Evolutionary conservation across 805 yeast genomes (phyloP).

Genomic region (Ogataea siamensis): DNA sequence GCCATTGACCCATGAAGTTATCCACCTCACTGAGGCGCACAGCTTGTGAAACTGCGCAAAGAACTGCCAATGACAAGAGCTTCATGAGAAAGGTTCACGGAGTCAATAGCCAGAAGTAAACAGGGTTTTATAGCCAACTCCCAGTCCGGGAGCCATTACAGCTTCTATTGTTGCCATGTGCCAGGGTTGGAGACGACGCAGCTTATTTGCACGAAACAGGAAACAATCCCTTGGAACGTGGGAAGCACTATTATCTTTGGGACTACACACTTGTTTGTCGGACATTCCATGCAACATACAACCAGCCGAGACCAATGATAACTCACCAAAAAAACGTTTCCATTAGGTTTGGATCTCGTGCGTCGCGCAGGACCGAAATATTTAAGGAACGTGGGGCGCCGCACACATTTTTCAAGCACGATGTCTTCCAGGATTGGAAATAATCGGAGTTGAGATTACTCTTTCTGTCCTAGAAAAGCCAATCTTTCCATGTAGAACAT

Average conservation of each 20-base stretch:
- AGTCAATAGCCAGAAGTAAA: too few species aligned
- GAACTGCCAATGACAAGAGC: background rate
- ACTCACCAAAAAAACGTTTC: background rate
- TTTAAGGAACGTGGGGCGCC: background rate
- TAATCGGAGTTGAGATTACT: background rate
- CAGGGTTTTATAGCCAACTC: too few species aligned
- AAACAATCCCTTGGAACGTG: too few species aligned
- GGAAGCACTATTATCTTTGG: too few species aligned
- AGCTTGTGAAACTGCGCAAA: background rate
- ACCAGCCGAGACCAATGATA: background rate
- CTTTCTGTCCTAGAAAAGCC: conserved; percentile 7
- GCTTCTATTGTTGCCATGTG: too few species aligned
- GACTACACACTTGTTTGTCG: too few species aligned
- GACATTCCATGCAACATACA: too few species aligned
- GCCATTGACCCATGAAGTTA: conserved; percentile 3
- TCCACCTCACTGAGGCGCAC: background rate
- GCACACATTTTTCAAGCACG: background rate
- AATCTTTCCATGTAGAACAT: conserved; percentile 21
- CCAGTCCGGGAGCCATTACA: too few species aligned
- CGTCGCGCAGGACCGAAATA: background rate
- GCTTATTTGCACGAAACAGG: too few species aligned
- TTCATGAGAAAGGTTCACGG: too few species aligned
- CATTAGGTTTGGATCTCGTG: background rate
- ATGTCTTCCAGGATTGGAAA: background rate
- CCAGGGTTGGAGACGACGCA: too few species aligned